Percentiles rank a stretch among this genome's conserved stretches.
Evolutionary conservation across 805 yeast genomes (phyloP).

Genomic region (Saturnispora galanensis): DNA sequence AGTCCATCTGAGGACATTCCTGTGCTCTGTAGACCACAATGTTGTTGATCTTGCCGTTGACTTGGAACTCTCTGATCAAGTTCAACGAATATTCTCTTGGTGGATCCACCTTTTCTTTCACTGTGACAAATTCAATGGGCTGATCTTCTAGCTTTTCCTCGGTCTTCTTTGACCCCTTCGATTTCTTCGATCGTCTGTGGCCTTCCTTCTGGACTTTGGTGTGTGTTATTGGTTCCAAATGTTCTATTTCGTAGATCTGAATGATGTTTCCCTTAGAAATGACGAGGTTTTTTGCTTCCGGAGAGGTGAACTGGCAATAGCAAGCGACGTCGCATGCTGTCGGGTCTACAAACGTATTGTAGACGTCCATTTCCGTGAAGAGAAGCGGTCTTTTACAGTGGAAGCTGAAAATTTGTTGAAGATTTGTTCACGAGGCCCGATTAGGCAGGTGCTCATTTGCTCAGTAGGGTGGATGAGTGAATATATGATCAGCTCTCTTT

Average conservation of each 20-base stretch:
- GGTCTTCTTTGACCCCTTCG: not conserved
- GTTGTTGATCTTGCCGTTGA: constrained; percentile 62
- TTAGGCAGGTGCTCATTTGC: too few relatives aligned
- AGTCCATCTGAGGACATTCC: constrained; percentile 42
- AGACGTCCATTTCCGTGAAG: constrained; percentile 53
- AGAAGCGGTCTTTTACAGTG: not conserved
- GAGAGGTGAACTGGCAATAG: constrained; percentile 33
- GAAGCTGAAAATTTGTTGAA: not conserved
- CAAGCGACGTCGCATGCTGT: constrained; percentile 57
- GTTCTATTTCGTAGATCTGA: constrained; percentile 44
- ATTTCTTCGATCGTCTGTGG: constrained; percentile 1
- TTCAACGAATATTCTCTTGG: constrained; percentile 23
- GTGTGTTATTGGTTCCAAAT: constrained; percentile 9
- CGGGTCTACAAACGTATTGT: constrained; percentile 69
- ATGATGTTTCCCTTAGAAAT: constrained; percentile 64
- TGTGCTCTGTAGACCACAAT: constrained; percentile 40
- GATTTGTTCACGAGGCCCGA: not conserved
- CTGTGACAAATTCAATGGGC: constrained; percentile 12
- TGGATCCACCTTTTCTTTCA: constrained; percentile 10
- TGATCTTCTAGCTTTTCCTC: constrained; percentile 13
- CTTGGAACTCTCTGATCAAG: constrained; percentile 52
- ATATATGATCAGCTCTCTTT: too few relatives aligned
- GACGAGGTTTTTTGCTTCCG: constrained; percentile 43
- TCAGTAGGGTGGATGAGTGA: too few relatives aligned
- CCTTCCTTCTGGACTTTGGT: constrained; percentile 4